These are phyloP conservation scores for Microdochium paspali DNA, from an alignment of 2,329 filamentous ascomycete species.

Conservation along the genomic window DNA sequence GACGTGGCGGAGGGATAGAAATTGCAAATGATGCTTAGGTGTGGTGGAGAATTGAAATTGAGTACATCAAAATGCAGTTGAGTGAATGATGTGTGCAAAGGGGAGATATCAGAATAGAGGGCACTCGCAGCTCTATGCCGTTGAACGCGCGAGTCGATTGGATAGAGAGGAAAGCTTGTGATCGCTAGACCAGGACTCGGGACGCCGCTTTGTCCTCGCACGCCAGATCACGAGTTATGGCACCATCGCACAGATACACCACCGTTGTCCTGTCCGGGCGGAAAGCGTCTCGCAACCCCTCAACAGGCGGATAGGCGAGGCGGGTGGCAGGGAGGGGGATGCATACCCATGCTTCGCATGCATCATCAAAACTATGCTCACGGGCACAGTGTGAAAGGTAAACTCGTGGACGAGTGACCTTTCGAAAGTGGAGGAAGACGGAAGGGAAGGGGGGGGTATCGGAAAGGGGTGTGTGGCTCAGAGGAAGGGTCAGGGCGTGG, in stretches of 20 bases:
- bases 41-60: not conserved
- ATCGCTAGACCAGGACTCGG: not conserved
- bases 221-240: slow-evolving; percentile 50
- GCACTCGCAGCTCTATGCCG: not conserved
- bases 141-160: not conserved
- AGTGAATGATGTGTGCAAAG: not conserved
- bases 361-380: no score
- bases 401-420: not conserved
- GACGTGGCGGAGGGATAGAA: slow-evolving; percentile 10
- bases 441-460: not conserved
- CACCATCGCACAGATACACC: slow-evolving; percentile 39
- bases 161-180: slow-evolving; percentile 7
- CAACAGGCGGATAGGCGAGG: not conserved
- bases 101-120: not conserved
- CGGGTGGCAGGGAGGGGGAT: not conserved
- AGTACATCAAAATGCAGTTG: not conserved
- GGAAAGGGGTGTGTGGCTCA: not conserved
- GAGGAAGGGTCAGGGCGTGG: not conserved
- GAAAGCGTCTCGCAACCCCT: slow-evolving; percentile 5
- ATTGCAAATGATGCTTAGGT: slow-evolving; percentile 7
- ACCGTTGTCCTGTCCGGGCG: slow-evolving; percentile 19
- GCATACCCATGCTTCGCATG: not conserved
- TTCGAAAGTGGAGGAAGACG: not conserved
- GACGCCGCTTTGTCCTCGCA: slow-evolving; percentile 8
- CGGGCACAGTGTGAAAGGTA: not conserved